These are phyloP conservation scores for Mycena belliarum DNA, from an alignment of 768 basidiomycete species.

Conservation along the genomic window DNA sequence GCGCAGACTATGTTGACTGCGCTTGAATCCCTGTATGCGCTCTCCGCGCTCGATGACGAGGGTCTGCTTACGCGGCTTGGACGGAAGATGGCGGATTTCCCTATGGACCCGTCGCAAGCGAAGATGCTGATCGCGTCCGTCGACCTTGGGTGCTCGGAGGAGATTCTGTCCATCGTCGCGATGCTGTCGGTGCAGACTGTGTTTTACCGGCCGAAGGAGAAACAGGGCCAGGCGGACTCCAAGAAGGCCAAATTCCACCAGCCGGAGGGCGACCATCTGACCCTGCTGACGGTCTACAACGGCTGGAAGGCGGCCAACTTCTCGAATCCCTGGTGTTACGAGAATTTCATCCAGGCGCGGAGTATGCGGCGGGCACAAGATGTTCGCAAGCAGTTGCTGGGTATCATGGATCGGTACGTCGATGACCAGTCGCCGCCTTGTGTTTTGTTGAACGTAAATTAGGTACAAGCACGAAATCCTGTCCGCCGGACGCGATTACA, in stretches of 20 bases:
- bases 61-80: slow-evolving; percentile 92
- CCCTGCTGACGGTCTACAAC: slow-evolving; percentile 92
- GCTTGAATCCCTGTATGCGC: slow-evolving; percentile 88
- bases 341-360: slow-evolving; percentile 97
- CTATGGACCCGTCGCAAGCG: slow-evolving; percentile 93
- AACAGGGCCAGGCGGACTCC: slow-evolving; percentile 97
- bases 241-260: slow-evolving; percentile 99
- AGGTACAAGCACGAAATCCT: slow-evolving; percentile 97
- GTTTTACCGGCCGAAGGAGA: slow-evolving; percentile 99
- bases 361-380: slow-evolving; percentile 98
- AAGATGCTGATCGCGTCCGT: slow-evolving; percentile 99
- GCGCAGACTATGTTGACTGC: slow-evolving; percentile 97
- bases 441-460: not conserved
- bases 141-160: slow-evolving; percentile 96
- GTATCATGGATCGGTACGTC: slow-evolving; percentile 95
- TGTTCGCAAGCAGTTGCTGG: slow-evolving; percentile 94
- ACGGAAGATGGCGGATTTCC: slow-evolving; percentile 99
- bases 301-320: slow-evolving; percentile 97
- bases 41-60: slow-evolving; percentile 96
- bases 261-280: slow-evolving; percentile 95
- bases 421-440: not conserved
- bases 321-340: slow-evolving; percentile 98
- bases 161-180: slow-evolving; percentile 94
- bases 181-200: slow-evolving; percentile 97
- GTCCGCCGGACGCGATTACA: slow-evolving; percentile 91